Percentiles rank a stretch among this genome's conserved stretches.
Conservation (phyloP, 768 basidiomycete genomes). For the Dentipellis sp. region DNA sequence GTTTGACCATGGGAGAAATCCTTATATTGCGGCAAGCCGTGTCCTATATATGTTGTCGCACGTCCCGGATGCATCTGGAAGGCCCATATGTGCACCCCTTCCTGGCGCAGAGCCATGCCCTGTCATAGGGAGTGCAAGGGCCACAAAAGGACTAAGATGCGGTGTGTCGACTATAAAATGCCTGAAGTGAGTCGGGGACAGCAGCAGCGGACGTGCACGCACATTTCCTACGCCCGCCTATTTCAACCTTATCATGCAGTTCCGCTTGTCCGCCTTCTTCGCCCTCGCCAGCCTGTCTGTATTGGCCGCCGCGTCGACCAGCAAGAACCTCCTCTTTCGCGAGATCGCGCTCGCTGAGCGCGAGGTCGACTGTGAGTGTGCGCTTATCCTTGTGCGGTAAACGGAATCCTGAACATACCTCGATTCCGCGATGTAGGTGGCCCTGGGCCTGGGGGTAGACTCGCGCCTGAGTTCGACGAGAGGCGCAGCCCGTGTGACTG, state of each 20-base stretch:
- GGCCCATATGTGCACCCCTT: background rate
- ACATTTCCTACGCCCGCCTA: background rate
- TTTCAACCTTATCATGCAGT: background rate
- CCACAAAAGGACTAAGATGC: background rate
- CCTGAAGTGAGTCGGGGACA: background rate
- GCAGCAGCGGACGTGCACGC: background rate
- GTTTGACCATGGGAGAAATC: no score
- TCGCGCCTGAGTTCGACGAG: no score
- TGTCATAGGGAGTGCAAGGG: background rate
- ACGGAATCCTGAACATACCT: no score
- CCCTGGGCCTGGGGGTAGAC: no score
- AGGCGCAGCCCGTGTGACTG: no score
- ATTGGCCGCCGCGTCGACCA: background rate
- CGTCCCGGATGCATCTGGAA: background rate
- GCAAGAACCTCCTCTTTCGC: background rate
- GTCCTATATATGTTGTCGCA: no score
- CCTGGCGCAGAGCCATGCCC: background rate
- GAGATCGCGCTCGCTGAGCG: background rate
- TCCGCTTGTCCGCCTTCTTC: background rate
- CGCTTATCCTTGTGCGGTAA: no score
- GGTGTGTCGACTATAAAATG: background rate
- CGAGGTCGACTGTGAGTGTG: background rate
- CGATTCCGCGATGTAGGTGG: no score
- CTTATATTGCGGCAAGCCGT: no score
- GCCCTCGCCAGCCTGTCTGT: background rate